Evolutionary conservation across 352 stramenopile genomes (phyloP), one percentile per base, ranked within the genome.

Genomic region (Aphanomyces stellatus): DNA sequence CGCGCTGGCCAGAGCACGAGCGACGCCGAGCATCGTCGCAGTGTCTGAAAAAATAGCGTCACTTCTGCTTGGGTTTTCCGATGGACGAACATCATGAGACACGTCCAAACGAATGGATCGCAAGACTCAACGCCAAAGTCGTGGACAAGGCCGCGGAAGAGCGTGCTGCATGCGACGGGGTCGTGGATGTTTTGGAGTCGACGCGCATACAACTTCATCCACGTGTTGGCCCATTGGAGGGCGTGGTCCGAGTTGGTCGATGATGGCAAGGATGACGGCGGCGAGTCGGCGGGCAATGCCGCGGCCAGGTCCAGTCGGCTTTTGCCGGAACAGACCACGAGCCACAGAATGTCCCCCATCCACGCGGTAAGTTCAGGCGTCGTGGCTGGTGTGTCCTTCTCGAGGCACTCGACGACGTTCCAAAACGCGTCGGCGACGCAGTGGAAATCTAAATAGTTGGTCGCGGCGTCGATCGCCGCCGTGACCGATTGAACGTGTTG

Each of bases 31-130:
- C n/a, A 17, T 13, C 22, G n/a, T 19, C 37, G 55, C 22, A 64
- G n/a, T 25, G 40, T 15, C 22, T 3, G 11, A 10, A 64, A 51
- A 25, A 48, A 51, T 3, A 13, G 2, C n/a, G 51, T 10, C 19
- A 64, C 55, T 28, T 64, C 55, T 2, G 22, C 17, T 15, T 35
- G 17, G 19, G 11, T 34, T 11, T 51, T 24, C 5, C 55, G 55
- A 10, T 19, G 31, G 7, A 35, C 8, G 1, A 51, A 19, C 25
- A 64, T 31, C 34, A 51, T 33, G 35, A 64, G 19, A 27, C 35
- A 34, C 5, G 19, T 64, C 55, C 55, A 64, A 1, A 64, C 55
- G 34, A 64, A 64, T 33, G 55, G 55, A n/a, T 64, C 55, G 40
- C 22, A 28, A 8, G 35, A 31, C 10, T 49, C 37, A 17, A 13